Evolutionary conservation across 257 asterid species (phyloP).

Genomic region (Leonotis leonurus): DNA sequence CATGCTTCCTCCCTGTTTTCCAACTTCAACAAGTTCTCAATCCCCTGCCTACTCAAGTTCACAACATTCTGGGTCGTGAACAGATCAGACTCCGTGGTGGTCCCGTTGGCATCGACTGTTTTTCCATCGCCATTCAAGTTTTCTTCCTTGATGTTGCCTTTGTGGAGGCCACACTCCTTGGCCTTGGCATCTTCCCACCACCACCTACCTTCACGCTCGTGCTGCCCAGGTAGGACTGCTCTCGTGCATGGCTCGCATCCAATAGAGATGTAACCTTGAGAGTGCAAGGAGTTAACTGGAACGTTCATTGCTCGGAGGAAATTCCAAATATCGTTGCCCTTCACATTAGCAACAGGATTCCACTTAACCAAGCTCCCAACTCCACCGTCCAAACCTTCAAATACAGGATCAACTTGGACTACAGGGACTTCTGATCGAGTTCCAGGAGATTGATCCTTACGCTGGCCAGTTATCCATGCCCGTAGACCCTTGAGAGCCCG

Average conservation of each 20-base stretch:
- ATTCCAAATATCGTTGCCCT: constrained; percentile 66
- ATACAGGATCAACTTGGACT: constrained; percentile 34
- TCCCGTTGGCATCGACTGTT: constrained; percentile 32
- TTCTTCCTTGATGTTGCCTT: constrained; percentile 70
- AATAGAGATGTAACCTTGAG: constrained; percentile 64
- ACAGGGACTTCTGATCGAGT: constrained; percentile 81
- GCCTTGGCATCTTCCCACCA: constrained; percentile 99
- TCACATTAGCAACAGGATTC: constrained; percentile 73
- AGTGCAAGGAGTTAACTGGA: constrained; percentile 69
- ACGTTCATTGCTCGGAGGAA: constrained; percentile 66
- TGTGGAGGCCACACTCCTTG: constrained; percentile 86
- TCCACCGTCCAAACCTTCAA: too few relatives aligned
- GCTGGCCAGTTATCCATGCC: constrained; percentile 88
- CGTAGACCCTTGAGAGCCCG: constrained; percentile 45
- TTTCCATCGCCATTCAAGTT: constrained; percentile 38
- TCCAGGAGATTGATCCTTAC: constrained; percentile 90
- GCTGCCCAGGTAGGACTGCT: constrained; percentile 77
- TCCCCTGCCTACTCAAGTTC: constrained; percentile 56
- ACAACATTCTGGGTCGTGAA: constrained; percentile 39
- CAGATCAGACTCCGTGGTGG: constrained; percentile 40
- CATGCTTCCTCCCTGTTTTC: constrained; percentile 64
- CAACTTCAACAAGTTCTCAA: constrained; percentile 63
- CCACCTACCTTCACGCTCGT: constrained; percentile 94
- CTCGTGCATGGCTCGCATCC: constrained; percentile 95
- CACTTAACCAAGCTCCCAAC: constrained; percentile 80